Evolutionary conservation across 2,329 filamentous ascomycete species (phyloP), one percentile per base, ranked within the genome.

Genomic region (Capronia coronata): DNA sequence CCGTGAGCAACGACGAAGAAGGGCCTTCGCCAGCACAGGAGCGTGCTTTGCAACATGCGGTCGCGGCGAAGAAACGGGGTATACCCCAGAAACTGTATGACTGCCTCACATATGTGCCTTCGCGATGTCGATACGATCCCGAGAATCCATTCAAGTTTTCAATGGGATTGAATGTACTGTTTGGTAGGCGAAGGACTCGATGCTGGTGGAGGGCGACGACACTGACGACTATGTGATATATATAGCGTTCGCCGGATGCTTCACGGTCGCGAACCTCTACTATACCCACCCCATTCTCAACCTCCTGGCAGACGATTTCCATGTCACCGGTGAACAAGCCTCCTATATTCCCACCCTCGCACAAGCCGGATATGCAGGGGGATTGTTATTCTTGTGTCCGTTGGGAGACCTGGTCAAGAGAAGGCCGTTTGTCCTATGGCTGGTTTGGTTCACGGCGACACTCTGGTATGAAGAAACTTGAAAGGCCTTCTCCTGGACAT

Each of bases 281-380:
- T 89, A 91, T 66, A 86, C 78, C 51, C 86, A 90, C 60, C 85
- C 86, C 0, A 86, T 91, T 41, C 71, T 91, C 14, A 87, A 88
- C 62, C 78, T 85, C 46, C 74, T 93, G 34, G 86, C 87, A 0
- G 65, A 73, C 8, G 82, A 85, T 13, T 91, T 93, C 61, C 62
- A 75, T 43, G 82, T 91, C 43, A 76, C 74, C 11, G 83, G 87
- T 60, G 85, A 89, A 60, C 71, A 76, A 48, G 79, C 86, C 0
- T 73, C 78, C 2, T 67, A 79, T 42, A 80, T 91, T 21, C 85
- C 87, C 0, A 91, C 87, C 0, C 69, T 89, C 25, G 81, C 86
- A 64, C 87, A 93, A 65, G 84, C 85, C 1, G 87, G 87, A 1
- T 93, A 93, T 65, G 86, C 86, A 1, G 74, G 72, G 0, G 86